Evolutionary conservation across 1,139 yeast species (phyloP).

Genomic region (Kluyveromyces sp.): DNA sequence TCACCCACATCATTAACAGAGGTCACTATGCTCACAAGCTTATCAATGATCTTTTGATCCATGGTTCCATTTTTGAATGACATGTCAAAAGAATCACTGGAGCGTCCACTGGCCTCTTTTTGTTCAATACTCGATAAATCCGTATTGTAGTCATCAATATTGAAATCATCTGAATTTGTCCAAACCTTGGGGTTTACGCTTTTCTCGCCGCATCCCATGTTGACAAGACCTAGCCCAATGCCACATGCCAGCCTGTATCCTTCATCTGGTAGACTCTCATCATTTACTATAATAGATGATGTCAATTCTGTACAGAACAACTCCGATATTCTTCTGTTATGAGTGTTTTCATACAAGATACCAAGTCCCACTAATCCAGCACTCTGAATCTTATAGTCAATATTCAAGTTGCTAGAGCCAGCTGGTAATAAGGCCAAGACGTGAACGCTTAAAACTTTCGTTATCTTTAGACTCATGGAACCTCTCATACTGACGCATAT

Average conservation of each 20-base stretch:
- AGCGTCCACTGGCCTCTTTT: slow-evolving; percentile 2
- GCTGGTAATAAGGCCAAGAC: slow-evolving; percentile 85
- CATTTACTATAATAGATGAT: slow-evolving; percentile 52
- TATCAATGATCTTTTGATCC: slow-evolving; percentile 67
- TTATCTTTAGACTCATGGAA: slow-evolving; percentile 76
- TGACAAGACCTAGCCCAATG: slow-evolving; percentile 78
- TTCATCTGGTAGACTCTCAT: slow-evolving; percentile 49
- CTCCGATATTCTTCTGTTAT: slow-evolving; percentile 84
- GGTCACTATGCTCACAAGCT: slow-evolving; percentile 52
- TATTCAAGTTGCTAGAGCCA: slow-evolving; percentile 87
- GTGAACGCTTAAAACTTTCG: slow-evolving; percentile 89
- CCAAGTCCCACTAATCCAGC: slow-evolving; percentile 93
- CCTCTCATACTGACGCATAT: slow-evolving; percentile 88
- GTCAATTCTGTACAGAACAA: slow-evolving; percentile 62
- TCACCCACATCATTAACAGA: slow-evolving; percentile 66
- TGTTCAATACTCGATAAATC: neutral
- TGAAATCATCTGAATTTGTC: slow-evolving; percentile 3
- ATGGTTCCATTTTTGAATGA: slow-evolving; percentile 10
- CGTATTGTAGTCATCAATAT: neutral
- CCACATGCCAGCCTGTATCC: slow-evolving; percentile 89
- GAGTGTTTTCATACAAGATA: slow-evolving; percentile 66
- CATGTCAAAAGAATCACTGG: slow-evolving; percentile 2
- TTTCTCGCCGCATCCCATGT: slow-evolving; percentile 60
- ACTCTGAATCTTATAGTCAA: slow-evolving; percentile 75
- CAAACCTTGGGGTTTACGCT: slow-evolving; percentile 2